phyloP scores from a whole-genome alignment of 495 filamentous ascomycete species.

The Neurospora sublineolata region DNA sequence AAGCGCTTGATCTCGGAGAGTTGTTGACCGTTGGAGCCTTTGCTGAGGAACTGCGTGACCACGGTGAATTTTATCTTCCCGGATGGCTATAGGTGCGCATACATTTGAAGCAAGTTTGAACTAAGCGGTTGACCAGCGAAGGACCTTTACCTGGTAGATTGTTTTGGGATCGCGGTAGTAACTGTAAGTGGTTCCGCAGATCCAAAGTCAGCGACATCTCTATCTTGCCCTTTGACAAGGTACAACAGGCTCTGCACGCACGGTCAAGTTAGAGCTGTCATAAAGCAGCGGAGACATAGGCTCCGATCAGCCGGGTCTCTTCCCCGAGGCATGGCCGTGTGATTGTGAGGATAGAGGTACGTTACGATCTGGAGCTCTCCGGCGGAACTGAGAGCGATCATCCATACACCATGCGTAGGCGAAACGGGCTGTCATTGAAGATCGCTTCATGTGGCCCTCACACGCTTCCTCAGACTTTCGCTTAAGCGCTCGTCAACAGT shows the following conservation, averaged over 20 bases:
- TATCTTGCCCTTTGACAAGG: neutral
- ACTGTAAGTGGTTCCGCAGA: neutral
- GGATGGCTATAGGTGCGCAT: neutral
- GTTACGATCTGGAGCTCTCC: neutral
- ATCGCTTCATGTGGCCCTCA: neutral
- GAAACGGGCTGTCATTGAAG: neutral
- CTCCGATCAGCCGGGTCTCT: neutral
- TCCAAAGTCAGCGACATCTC: neutral
- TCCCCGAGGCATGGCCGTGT: too few species aligned
- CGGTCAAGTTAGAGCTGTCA: neutral
- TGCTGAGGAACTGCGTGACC: slow-evolving; percentile 54
- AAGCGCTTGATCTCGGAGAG: slow-evolving; percentile 53
- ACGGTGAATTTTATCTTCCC: slow-evolving; percentile 45
- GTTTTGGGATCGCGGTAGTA: neutral
- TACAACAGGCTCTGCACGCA: neutral
- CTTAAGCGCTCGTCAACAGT: neutral
- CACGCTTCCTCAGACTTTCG: slow-evolving; percentile 1
- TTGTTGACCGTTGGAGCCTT: slow-evolving; percentile 26
- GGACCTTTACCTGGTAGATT: neutral
- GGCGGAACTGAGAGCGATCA: neutral
- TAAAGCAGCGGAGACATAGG: neutral
- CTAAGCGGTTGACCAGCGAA: neutral
- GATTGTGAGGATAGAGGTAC: too few species aligned
- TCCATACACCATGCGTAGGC: neutral
- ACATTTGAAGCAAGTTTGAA: neutral